These are phyloP conservation scores for Stagonosporopsis vannaccii DNA, from an alignment of 2,329 filamentous ascomycete species.

Conservation along the genomic window DNA sequence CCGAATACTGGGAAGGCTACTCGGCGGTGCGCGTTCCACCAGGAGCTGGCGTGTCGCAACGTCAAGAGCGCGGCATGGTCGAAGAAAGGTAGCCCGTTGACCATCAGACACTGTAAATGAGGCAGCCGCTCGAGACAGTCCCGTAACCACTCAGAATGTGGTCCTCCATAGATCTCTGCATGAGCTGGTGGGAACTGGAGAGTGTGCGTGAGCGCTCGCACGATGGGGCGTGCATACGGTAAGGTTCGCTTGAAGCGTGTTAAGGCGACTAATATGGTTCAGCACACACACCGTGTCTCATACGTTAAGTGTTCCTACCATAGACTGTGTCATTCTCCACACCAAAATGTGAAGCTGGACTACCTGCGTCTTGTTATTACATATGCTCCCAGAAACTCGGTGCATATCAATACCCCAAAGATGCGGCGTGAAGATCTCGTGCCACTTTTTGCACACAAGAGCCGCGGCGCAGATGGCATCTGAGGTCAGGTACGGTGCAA, in stretches of 20 bases:
- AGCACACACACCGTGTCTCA: background rate
- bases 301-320: slow-evolving; percentile 39
- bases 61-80: slow-evolving; percentile 65
- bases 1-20: slow-evolving; percentile 51
- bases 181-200: slow-evolving; percentile 67
- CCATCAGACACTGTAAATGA: slow-evolving; percentile 65
- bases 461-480: slow-evolving; percentile 63
- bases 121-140: slow-evolving; percentile 66
- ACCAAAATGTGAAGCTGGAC: slow-evolving; percentile 68
- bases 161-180: slow-evolving; percentile 67
- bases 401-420: slow-evolving; percentile 60
- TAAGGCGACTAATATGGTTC: slow-evolving; percentile 57
- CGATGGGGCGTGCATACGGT: slow-evolving; percentile 59
- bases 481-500: slow-evolving; percentile 64
- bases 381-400: background rate
- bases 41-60: slow-evolving; percentile 50
- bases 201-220: slow-evolving; percentile 66
- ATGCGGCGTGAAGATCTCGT: slow-evolving; percentile 64
- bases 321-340: slow-evolving; percentile 67
- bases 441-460: slow-evolving; percentile 65
- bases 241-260: slow-evolving; percentile 66
- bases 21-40: slow-evolving; percentile 29
- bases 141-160: slow-evolving; percentile 65
- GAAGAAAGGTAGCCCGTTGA: slow-evolving; percentile 67
- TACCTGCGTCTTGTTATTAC: slow-evolving; percentile 24